phyloP scores from a whole-genome alignment of 768 basidiomycete genomes.

The Lactarius sp. region DNA sequence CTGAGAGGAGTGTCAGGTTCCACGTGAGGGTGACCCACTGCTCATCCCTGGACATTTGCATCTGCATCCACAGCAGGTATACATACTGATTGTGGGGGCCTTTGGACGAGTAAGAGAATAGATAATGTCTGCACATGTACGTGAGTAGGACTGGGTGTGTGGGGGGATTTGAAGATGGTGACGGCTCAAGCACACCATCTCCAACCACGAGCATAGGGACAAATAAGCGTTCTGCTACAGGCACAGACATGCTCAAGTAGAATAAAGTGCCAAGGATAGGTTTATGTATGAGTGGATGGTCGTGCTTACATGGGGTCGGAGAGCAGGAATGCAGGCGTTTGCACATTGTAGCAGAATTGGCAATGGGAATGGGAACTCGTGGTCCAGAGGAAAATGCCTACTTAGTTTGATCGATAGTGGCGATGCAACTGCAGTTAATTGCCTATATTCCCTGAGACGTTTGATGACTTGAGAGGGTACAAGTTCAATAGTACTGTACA shows the following conservation, averaged over 20 bases:
- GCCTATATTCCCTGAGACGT: too few relatives aligned
- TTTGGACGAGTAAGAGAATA: neutral
- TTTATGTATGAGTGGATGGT: conserved; percentile 50
- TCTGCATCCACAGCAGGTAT: conserved; percentile 19
- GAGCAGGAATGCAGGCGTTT: conserved; percentile 32
- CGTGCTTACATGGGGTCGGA: conserved; percentile 32
- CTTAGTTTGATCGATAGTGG: too few relatives aligned
- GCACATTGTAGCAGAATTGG: conserved; percentile 16
- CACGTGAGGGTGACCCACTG: conserved; percentile 74
- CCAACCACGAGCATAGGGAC: conserved; percentile 35
- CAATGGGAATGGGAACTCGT: too few relatives aligned
- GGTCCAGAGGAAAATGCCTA: too few relatives aligned
- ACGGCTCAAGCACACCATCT: conserved; percentile 21
- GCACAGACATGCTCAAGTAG: neutral
- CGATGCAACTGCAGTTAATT: too few relatives aligned
- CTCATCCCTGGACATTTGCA: conserved; percentile 34
- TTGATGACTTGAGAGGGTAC: too few relatives aligned
- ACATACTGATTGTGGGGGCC: neutral
- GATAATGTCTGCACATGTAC: conserved; percentile 23
- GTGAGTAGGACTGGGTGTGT: conserved; percentile 10
- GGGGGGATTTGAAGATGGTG: conserved; percentile 18
- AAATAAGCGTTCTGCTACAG: conserved; percentile 47
- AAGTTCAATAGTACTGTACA: too few relatives aligned
- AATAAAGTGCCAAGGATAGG: neutral
- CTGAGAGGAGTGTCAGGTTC: conserved; percentile 48